Percentiles rank a stretch among this genome's conserved stretches.
These are phyloP conservation scores for Fusarium illudens DNA, from an alignment of 2,329 filamentous ascomycete genomes.

Conservation along the genomic window DNA sequence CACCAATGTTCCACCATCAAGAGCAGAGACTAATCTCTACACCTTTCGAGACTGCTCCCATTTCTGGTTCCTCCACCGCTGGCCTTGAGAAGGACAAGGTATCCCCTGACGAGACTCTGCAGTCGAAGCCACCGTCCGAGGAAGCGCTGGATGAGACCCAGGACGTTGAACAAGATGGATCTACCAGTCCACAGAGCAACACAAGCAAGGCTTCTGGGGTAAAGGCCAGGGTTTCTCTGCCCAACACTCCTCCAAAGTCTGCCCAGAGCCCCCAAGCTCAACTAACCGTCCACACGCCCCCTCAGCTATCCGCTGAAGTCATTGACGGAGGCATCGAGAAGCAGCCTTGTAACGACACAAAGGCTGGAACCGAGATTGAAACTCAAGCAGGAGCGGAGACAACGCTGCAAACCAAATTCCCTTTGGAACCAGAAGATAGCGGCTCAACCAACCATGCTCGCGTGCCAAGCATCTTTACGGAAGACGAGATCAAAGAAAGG, in stretches of 20 bases:
- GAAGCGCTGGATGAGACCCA: slow-evolving; percentile 33
- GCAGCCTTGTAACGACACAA: background rate
- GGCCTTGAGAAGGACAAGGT: background rate
- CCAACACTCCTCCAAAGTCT: slow-evolving; percentile 15
- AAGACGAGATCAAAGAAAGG: slow-evolving; percentile 44
- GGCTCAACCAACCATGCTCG: slow-evolving; percentile 11
- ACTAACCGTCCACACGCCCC: background rate
- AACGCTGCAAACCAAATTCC: background rate
- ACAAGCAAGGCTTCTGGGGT: slow-evolving; percentile 2
- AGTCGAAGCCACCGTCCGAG: slow-evolving; percentile 45
- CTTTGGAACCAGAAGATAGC: background rate
- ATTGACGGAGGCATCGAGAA: background rate
- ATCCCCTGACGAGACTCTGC: slow-evolving; percentile 13
- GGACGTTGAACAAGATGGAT: background rate
- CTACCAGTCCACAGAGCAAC: slow-evolving; percentile 11
- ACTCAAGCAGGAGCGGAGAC: background rate
- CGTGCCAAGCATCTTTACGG: slow-evolving; percentile 40
- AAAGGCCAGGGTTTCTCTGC: slow-evolving; percentile 38
- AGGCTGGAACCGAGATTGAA: background rate
- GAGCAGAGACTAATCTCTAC: background rate
- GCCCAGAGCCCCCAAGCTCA: background rate
- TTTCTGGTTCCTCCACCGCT: background rate
- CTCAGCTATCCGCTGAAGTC: background rate
- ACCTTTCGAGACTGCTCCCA: background rate
- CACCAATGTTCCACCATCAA: slow-evolving; percentile 3